phyloP scores from a whole-genome alignment of 768 basidiomycete genomes.

The Cyclocybe cylindracea region DNA sequence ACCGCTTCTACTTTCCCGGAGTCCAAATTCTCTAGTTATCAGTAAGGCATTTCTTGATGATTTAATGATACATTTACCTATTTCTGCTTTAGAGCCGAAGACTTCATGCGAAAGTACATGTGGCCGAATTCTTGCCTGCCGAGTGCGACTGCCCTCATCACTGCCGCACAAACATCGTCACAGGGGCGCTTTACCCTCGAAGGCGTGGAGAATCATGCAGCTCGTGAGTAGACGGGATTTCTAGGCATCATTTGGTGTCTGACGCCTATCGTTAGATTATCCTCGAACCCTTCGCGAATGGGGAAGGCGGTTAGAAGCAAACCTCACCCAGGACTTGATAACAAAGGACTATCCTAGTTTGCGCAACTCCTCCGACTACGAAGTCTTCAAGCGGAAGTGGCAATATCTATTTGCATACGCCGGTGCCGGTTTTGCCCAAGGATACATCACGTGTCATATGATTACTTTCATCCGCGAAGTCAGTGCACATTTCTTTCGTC shows the following conservation, averaged over 20 bases:
- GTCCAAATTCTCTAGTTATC: constrained; percentile 65
- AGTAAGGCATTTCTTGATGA: constrained; percentile 41
- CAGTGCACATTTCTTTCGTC: constrained; percentile 25
- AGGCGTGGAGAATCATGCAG: constrained; percentile 81
- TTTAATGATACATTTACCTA: constrained; percentile 1
- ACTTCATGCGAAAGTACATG: constrained; percentile 88
- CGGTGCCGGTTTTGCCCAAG: constrained; percentile 76
- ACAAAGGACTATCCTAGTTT: constrained; percentile 62
- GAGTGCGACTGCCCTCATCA: constrained; percentile 79
- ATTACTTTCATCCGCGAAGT: constrained; percentile 71
- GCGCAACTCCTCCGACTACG: constrained; percentile 55
- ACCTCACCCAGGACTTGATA: constrained; percentile 59
- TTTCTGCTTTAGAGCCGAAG: constrained; percentile 54
- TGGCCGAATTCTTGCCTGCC: constrained; percentile 90
- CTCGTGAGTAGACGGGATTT: constrained; percentile 48
- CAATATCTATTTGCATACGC: constrained; percentile 84
- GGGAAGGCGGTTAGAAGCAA: constrained; percentile 73
- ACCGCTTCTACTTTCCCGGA: constrained; percentile 73
- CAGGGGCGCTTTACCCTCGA: constrained; percentile 81
- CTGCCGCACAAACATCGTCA: constrained; percentile 68
- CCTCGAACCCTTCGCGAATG: constrained; percentile 93
- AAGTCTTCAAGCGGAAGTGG: constrained; percentile 80
- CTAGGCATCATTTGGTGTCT: neutral
- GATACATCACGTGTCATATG: constrained; percentile 84
- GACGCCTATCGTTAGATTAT: constrained; percentile 51